These are phyloP conservation scores for Taxillus chinensis DNA, from an alignment of 164 flowering plant genomes.

Conservation along the genomic window DNA sequence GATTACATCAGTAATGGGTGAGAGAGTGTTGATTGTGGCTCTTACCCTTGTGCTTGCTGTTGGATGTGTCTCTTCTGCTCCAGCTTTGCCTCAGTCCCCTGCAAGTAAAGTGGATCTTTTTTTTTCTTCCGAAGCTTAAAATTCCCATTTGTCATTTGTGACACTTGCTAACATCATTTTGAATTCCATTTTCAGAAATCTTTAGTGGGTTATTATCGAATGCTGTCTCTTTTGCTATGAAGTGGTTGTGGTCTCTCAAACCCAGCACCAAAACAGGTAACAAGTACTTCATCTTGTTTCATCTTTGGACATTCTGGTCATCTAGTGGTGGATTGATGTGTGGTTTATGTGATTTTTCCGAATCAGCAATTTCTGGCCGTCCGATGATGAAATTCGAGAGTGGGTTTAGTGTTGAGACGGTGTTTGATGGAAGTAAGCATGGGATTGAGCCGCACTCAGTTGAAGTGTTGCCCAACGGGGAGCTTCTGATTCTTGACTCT, in stretches of 20 bases:
- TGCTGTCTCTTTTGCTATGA: slow-evolving; percentile 42
- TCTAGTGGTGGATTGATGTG: slow-evolving; percentile 3
- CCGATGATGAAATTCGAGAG: slow-evolving; percentile 57
- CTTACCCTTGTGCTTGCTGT: slow-evolving; percentile 32
- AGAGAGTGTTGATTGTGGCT: slow-evolving; percentile 23
- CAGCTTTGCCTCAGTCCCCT: slow-evolving; percentile 36
- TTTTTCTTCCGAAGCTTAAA: too few relatives aligned
- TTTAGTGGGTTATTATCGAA: slow-evolving; percentile 40
- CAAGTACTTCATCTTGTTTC: neutral
- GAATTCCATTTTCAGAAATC: slow-evolving; percentile 27
- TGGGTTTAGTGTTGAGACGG: slow-evolving; percentile 58
- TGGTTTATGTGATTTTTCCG: neutral
- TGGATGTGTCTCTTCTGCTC: slow-evolving; percentile 41
- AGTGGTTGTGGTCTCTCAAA: slow-evolving; percentile 55
- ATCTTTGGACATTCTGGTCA: neutral
- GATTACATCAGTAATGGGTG: slow-evolving; percentile 23
- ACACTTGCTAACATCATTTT: neutral
- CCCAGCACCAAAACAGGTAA: slow-evolving; percentile 33
- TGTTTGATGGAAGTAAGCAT: slow-evolving; percentile 59
- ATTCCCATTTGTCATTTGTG: too few relatives aligned
- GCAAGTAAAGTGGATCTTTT: slow-evolving; percentile 36
- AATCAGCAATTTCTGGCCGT: slow-evolving; percentile 31
- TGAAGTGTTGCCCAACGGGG: slow-evolving; percentile 39
- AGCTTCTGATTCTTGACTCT: slow-evolving; percentile 48
- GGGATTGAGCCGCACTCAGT: slow-evolving; percentile 56